Percentiles rank a stretch among this genome's conserved stretches.
Evolutionary conservation across 2,329 filamentous ascomycete species (phyloP).

Genomic region (Chaetomiaceae sp.): DNA sequence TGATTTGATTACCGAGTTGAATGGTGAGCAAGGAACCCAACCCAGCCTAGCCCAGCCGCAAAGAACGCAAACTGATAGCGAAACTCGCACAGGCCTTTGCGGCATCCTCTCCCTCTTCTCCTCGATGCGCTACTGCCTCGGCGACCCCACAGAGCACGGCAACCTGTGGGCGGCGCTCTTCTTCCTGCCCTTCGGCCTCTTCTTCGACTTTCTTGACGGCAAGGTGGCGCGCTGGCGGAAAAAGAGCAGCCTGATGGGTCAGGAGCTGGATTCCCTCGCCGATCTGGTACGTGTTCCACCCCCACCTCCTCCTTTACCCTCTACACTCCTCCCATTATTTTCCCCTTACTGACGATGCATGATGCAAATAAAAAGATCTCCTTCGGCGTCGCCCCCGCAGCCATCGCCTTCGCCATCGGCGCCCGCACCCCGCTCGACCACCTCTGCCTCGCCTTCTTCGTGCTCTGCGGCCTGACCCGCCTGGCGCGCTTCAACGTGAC

Average conservation of each 20-base stretch:
- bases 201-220: constrained; percentile 98
- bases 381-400: constrained; percentile 87
- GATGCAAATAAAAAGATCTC: constrained; percentile 62
- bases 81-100: constrained; percentile 60
- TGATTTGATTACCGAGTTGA: constrained; percentile 77
- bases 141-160: constrained; percentile 57
- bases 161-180: constrained; percentile 78
- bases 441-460: constrained; percentile 76
- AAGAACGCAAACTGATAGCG: neutral
- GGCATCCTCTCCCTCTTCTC: constrained; percentile 95
- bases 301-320: neutral
- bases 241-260: constrained; percentile 97
- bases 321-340: neutral
- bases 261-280: constrained; percentile 92
- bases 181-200: constrained; percentile 87
- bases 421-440: constrained; percentile 82
- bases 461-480: constrained; percentile 88
- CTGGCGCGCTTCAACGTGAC: constrained; percentile 98
- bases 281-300: constrained; percentile 65
- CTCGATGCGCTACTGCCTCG: constrained; percentile 87
- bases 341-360: neutral
- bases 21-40: constrained; percentile 47
- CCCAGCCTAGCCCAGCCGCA: neutral
- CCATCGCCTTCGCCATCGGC: constrained; percentile 82
- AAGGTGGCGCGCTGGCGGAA: constrained; percentile 93